Percentiles rank a stretch among this genome's conserved stretches.
Evolutionary conservation across 2,329 filamentous ascomycete species (phyloP).

Genomic region (Cordyceps farinosa): DNA sequence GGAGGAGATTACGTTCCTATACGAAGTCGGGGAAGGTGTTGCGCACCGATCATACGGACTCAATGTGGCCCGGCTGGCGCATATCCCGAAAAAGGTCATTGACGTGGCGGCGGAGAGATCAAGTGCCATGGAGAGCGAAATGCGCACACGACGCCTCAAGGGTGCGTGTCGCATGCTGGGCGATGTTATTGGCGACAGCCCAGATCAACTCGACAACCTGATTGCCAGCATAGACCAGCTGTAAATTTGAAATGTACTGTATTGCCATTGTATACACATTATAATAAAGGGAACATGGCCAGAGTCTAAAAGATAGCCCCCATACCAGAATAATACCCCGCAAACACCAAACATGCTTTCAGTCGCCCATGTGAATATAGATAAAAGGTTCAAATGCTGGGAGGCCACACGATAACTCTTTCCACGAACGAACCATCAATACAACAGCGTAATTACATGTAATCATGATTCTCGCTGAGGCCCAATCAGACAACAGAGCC

Average conservation of each 20-base stretch:
- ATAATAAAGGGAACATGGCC: background rate
- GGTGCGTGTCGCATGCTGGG: slow-evolving; percentile 43
- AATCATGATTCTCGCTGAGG: background rate
- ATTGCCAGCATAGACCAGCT: slow-evolving; percentile 58
- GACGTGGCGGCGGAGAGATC: slow-evolving; percentile 79
- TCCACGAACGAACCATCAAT: background rate
- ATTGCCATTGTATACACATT: slow-evolving; percentile 16
- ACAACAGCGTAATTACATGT: background rate
- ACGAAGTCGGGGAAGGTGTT: slow-evolving; percentile 86
- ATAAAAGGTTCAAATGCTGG: background rate
- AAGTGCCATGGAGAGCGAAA: slow-evolving; percentile 70
- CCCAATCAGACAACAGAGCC: background rate
- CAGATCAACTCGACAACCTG: slow-evolving; percentile 50
- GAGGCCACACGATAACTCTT: background rate
- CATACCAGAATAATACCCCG: slow-evolving; percentile 11
- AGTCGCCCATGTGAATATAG: background rate
- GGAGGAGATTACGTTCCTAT: slow-evolving; percentile 87
- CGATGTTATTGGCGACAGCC: slow-evolving; percentile 36
- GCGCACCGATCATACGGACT: slow-evolving; percentile 92
- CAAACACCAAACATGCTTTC: slow-evolving; percentile 12
- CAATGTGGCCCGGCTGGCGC: slow-evolving; percentile 85
- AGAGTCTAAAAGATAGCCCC: background rate
- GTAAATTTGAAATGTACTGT: slow-evolving; percentile 29
- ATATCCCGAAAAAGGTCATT: slow-evolving; percentile 71
- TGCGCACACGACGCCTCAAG: slow-evolving; percentile 59